A percentile compares a stretch with the other conserved stretches of the same genome.
phyloP scores from a whole-genome alignment of 495 filamentous ascomycete genomes.

The Chaetomium tenue region DNA sequence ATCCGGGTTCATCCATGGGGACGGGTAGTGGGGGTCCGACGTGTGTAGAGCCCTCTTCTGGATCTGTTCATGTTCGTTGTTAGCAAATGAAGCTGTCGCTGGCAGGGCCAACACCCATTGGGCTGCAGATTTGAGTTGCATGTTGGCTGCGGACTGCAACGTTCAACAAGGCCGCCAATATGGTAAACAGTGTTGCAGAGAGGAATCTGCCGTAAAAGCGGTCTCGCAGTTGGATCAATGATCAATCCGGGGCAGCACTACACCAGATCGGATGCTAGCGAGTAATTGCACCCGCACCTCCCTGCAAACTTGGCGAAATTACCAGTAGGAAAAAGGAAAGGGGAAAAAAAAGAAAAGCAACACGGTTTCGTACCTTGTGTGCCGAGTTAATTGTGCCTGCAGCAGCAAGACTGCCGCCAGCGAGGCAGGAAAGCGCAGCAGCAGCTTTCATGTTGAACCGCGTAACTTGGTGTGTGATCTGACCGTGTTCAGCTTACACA shows the following conservation, averaged over 20 bases:
- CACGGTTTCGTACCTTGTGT: constrained; percentile 19
- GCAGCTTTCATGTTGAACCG: constrained; percentile 26
- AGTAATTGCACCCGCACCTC: no score
- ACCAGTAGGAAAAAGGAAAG: background rate
- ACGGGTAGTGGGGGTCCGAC: constrained; percentile 70
- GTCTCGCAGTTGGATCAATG: background rate
- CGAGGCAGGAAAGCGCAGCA: constrained; percentile 26
- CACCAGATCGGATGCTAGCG: background rate
- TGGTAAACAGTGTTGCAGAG: constrained; percentile 22
- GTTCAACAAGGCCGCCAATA: constrained; percentile 10
- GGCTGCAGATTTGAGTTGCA: constrained; percentile 29
- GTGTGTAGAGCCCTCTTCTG: constrained; percentile 30
- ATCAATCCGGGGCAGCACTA: background rate
- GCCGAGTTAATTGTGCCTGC: constrained; percentile 15
- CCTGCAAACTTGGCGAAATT: background rate
- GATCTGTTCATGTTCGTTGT: constrained; percentile 27
- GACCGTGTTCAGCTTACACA: constrained; percentile 7
- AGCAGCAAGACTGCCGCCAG: constrained; percentile 22
- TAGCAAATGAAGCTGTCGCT: constrained; percentile 24
- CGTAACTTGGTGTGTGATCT: background rate
- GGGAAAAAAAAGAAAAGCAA: background rate
- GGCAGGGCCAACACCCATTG: constrained; percentile 23
- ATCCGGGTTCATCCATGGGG: constrained; percentile 73
- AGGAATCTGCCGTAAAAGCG: constrained; percentile 8
- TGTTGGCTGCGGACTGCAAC: constrained; percentile 24